Conservation (phyloP, 2,329 filamentous ascomycete species). For the Apiospora marii region DNA sequence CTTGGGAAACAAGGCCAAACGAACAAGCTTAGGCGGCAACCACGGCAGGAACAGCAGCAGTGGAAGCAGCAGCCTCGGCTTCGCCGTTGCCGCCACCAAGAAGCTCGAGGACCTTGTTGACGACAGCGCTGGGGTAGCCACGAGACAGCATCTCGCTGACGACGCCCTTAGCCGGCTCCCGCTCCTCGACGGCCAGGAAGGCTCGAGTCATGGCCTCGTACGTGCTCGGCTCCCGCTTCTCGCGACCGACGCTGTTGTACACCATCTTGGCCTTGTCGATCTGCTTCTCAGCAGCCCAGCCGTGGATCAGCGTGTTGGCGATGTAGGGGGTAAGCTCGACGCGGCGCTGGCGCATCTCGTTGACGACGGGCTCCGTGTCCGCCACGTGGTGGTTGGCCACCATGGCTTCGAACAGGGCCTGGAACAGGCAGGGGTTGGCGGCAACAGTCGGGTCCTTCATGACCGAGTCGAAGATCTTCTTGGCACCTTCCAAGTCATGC, state of each 20-base stretch:
- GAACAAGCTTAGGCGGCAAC: conserved; percentile 22
- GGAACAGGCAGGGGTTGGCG: conserved; percentile 87
- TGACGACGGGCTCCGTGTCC: conserved; percentile 77
- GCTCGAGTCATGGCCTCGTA: conserved; percentile 99
- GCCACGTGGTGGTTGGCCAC: conserved; percentile 90
- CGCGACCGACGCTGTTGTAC: conserved; percentile 78
- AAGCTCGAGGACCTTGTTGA: conserved; percentile 92
- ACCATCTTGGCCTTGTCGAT: conserved; percentile 80
- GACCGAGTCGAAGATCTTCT: conserved; percentile 82
- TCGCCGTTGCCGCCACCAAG: conserved; percentile 67
- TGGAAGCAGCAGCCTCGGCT: conserved; percentile 36
- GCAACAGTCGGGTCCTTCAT: conserved; percentile 71
- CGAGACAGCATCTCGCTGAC: conserved; percentile 90
- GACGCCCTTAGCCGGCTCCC: conserved; percentile 76
- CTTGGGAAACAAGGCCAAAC: neutral
- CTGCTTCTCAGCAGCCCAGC: conserved; percentile 87
- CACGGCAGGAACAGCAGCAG: neutral
- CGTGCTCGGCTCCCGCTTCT: conserved; percentile 92
- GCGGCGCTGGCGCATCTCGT: conserved; percentile 74
- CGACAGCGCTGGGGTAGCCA: conserved; percentile 90
- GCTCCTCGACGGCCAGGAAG: conserved; percentile 84
- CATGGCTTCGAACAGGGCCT: conserved; percentile 96
- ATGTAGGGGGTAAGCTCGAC: conserved; percentile 96
- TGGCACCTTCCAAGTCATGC: conserved; percentile 88
- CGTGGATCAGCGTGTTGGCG: conserved; percentile 96